Evolutionary conservation across 495 filamentous ascomycete species (phyloP).

Genomic region (Podospora appendiculata): DNA sequence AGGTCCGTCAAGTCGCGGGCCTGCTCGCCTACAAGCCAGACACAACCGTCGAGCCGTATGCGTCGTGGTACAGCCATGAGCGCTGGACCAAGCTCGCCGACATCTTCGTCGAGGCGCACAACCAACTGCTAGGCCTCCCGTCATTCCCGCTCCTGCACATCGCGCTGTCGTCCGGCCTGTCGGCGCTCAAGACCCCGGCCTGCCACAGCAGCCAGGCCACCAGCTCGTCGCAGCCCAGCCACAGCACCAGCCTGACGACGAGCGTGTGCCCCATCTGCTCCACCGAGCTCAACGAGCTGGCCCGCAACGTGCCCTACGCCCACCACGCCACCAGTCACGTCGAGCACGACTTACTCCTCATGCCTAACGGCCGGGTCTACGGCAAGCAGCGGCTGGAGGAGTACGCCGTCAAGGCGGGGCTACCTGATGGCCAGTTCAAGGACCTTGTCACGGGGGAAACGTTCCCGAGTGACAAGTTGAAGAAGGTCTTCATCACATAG

Average conservation of each 20-base stretch:
- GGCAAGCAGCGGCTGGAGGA: slow-evolving; percentile 65
- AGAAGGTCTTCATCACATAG: slow-evolving; percentile 78
- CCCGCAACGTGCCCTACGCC: slow-evolving; percentile 82
- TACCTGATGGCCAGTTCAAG: slow-evolving; percentile 59
- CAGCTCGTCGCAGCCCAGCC: slow-evolving; percentile 5
- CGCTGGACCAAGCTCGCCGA: slow-evolving; percentile 73
- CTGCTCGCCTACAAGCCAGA: slow-evolving; percentile 68
- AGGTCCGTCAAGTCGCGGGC: slow-evolving; percentile 67
- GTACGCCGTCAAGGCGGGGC: slow-evolving; percentile 65
- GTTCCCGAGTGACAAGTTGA: slow-evolving; percentile 52
- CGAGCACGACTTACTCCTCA: slow-evolving; percentile 73
- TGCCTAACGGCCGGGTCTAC: slow-evolving; percentile 85
- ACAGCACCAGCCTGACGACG: slow-evolving; percentile 28
- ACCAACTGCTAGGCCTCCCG: slow-evolving; percentile 79
- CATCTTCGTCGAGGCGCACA: slow-evolving; percentile 80
- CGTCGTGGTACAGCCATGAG: slow-evolving; percentile 56
- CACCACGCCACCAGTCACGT: slow-evolving; percentile 90
- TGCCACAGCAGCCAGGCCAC: slow-evolving; percentile 62
- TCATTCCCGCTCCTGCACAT: slow-evolving; percentile 80
- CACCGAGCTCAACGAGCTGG: slow-evolving; percentile 87
- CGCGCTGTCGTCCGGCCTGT: slow-evolving; percentile 84
- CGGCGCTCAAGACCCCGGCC: slow-evolving; percentile 89
- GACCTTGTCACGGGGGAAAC: slow-evolving; percentile 72
- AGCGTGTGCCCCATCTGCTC: slow-evolving; percentile 88
- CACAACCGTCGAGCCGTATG: slow-evolving; percentile 34